Conservation (phyloP, 106 monocot species). For the Dactylorhiza incarnata region DNA sequence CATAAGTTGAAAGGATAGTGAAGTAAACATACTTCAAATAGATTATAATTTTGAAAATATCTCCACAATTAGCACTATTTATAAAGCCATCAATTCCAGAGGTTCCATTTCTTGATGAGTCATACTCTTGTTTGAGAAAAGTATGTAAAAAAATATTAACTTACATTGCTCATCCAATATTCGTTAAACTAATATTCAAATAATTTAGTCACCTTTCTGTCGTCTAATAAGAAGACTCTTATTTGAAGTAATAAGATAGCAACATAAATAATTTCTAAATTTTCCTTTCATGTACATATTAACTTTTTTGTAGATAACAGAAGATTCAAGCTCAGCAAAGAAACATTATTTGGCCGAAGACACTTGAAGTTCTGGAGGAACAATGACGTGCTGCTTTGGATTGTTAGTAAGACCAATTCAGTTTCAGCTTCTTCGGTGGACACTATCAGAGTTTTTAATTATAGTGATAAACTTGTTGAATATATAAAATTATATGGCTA, state of each 20-base stretch:
- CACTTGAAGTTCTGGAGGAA: slow-evolving; percentile 50
- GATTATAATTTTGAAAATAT: too few species aligned
- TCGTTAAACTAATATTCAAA: background rate
- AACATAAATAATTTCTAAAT: background rate
- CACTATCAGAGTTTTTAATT: background rate
- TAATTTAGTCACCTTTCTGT: background rate
- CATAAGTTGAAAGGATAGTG: too few species aligned
- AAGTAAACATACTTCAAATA: too few species aligned
- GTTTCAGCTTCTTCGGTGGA: background rate
- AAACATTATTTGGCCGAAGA: slow-evolving; percentile 46
- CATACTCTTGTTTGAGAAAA: background rate
- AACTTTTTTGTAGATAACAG: slow-evolving; percentile 26
- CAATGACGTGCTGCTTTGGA: slow-evolving; percentile 23
- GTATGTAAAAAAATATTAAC: background rate
- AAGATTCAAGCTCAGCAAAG: slow-evolving; percentile 23
- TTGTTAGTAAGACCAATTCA: slow-evolving; percentile 25
- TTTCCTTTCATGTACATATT: background rate
- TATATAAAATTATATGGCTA: too few species aligned
- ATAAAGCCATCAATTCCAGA: too few species aligned
- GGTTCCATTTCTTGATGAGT: background rate
- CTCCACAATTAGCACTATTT: too few species aligned
- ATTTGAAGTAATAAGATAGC: background rate
- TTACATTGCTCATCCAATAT: background rate
- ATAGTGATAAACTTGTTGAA: too few species aligned
- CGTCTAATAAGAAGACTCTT: background rate